Evolutionary conservation across 2,329 filamentous ascomycete genomes (phyloP), one percentile per base, ranked within the genome.

Genomic region (Phaeophleospora eucalypticola): DNA sequence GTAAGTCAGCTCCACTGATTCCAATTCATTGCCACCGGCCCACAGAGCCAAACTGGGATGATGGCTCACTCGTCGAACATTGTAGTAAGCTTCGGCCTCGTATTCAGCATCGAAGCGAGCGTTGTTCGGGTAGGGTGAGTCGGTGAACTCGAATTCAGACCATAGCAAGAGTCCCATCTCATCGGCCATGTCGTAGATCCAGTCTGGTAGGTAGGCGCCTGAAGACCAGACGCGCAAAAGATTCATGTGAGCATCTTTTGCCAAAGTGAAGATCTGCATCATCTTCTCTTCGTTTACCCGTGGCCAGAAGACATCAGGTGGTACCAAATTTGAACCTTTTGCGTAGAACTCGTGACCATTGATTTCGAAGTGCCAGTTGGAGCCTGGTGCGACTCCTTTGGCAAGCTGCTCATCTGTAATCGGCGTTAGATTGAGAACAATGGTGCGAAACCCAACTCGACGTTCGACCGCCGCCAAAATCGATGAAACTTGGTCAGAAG

Each of bases 311-410:
- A 73, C 72, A 58, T 82, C 79, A 0, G 77, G 78, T 0, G 79
- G 79, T 37, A 83, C 79, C 49, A 82, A 74, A 50, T 82, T 82
- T 12, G 76, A 79, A 4, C 79, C 80, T 57, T 82, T 82, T 2
- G 78, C 79, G 54, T 81, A 83, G 53, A 84, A 80, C 16, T 79
- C 75, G 39, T 78, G 72, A 1, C 80, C 80, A 49, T 83, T 84
- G 48, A 83, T 71, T 58, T 83, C 79, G 50, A 84, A 83, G 58
- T 83, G 78, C 78, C 79, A 79, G 62, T 79, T 77, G 36, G 73
- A 73, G 4, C 77, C 77, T 1, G 72, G 71, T 14, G 74, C 71
- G 49, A 81, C 74, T 1, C 80, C 78, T 48, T 71, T 67, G 1
- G 70, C 66, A 1, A 78, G 58, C 49, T 83, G 78, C 0, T 68